Conservation (phyloP, 371 early-diverging fungal genomes). For the Capillidium heterosporum region DNA sequence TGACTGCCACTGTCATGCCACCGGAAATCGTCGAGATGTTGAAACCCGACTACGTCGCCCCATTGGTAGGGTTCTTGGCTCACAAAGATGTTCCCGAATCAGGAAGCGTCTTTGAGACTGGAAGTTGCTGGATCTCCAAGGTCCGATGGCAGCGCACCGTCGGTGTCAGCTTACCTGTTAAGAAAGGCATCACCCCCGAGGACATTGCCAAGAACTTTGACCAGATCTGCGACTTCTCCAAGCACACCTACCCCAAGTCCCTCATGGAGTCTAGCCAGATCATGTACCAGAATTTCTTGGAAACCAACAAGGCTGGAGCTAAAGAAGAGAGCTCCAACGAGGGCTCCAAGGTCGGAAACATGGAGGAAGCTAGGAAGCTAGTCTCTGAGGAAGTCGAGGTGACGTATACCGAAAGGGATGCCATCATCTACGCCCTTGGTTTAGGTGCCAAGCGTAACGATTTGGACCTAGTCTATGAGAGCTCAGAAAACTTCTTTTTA, state of each 20-base stretch:
- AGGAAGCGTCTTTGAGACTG: conserved; percentile 82
- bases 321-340: background rate
- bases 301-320: conserved; percentile 6
- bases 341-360: conserved; percentile 21
- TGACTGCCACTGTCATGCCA: conserved; percentile 97
- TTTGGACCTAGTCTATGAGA: conserved; percentile 78
- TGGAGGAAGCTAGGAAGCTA: conserved; percentile 43
- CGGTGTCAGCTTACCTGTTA: conserved; percentile 82
- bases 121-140: conserved; percentile 83
- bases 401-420: conserved; percentile 71
- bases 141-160: conserved; percentile 84
- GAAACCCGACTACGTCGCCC: conserved; percentile 92
- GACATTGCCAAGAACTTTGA: conserved; percentile 53
- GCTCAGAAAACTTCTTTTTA: conserved; percentile 48
- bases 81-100: conserved; percentile 71
- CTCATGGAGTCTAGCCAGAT: conserved; percentile 68
- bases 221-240: conserved; percentile 73
- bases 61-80: conserved; percentile 80
- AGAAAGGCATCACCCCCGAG: conserved; percentile 63
- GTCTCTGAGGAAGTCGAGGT: conserved; percentile 26
- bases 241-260: conserved; percentile 65
- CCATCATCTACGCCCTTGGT: conserved; percentile 86
- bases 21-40: conserved; percentile 79
- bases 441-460: conserved; percentile 79
- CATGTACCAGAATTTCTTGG: conserved; percentile 61